Conservation (phyloP, 2,329 filamentous ascomycete species). For the Venturia asperata region DNA sequence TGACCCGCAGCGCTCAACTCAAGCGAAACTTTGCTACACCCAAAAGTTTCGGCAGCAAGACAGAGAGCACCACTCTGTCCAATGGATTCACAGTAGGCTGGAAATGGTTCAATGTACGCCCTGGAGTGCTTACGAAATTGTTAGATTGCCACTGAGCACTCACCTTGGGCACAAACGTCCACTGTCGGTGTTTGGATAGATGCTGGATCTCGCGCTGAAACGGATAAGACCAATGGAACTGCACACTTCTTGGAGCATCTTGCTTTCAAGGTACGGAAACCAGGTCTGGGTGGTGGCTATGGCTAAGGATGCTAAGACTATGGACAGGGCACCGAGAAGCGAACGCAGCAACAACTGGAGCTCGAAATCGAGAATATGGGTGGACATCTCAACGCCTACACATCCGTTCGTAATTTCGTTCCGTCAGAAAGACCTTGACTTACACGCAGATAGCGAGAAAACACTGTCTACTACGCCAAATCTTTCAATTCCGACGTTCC, state of each 20-base stretch:
- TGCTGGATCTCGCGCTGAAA: slow-evolving; percentile 95
- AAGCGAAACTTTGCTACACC: slow-evolving; percentile 87
- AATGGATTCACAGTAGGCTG: slow-evolving; percentile 86
- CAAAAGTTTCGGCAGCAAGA: slow-evolving; percentile 61
- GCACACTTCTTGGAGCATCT: slow-evolving; percentile 99
- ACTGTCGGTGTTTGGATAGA: slow-evolving; percentile 99
- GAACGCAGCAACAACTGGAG: slow-evolving; percentile 95
- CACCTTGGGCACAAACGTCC: slow-evolving; percentile 94
- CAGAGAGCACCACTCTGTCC: slow-evolving; percentile 90
- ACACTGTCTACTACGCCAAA: slow-evolving; percentile 99
- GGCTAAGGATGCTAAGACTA: slow-evolving; percentile 26
- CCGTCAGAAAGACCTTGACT: background rate
- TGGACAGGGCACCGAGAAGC: slow-evolving; percentile 76
- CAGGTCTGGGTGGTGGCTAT: slow-evolving; percentile 20
- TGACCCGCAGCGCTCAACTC: slow-evolving; percentile 56
- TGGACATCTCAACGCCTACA: slow-evolving; percentile 98
- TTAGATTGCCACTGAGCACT: slow-evolving; percentile 96
- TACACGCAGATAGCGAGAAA: slow-evolving; percentile 61
- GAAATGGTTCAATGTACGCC: background rate
- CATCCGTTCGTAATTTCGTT: slow-evolving; percentile 62
- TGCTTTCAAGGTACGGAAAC: slow-evolving; percentile 80
- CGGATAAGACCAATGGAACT: slow-evolving; percentile 96
- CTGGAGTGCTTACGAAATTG: slow-evolving; percentile 21
- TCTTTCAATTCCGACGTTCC: slow-evolving; percentile 97
- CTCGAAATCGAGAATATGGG: slow-evolving; percentile 99